Evolutionary conservation across 306 rosid species (phyloP), one percentile per base, ranked within the genome.

Genomic region (Cicer chorassanicum): DNA sequence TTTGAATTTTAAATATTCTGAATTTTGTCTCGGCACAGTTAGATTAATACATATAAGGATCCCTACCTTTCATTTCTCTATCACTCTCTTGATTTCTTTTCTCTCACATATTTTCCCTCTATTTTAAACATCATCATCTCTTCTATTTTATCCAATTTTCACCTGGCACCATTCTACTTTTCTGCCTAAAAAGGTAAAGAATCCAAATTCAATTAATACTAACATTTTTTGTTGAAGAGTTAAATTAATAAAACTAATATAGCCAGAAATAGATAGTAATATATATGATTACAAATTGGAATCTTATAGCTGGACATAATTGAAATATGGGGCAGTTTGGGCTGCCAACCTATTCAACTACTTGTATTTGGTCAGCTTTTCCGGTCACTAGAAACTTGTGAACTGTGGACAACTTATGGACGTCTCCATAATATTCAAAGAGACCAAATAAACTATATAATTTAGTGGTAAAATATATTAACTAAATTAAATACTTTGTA

Each of bases 291-390:
- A 66, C n/a, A 39, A 76, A 44, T 67, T 16, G 40, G 41, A 67
- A 67, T 56, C 68, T 43, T 67, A 21, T 21, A 56, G 60, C 60
- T 10, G 60, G 24, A 67, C 29, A 43, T 67, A 43, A 66, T 66
- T 76, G 56, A 67, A 54, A 74, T 36, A 44, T 6, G 5, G 1
- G 15, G 6, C 69, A 1, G 9, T 18, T 51, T 51, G 29, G 40
- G 39, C 39, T 16, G 24, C 62, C 38, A 10, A 10, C 43, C 4
- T 63, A 4, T 6, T 19, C 18, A 18, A 48, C 55, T 15, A 34
- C 48, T 16, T 45, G 4, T 15, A 12, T 5, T 77, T 40, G 49
- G 72, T 44, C 65, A 70, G 15, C 11, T 51, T 21, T 72, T 24
- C 34, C 77, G 44, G 77, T 72, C 34, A 49, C 10, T 3, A 38